These are phyloP conservation scores for Cudoniella acicularis DNA, from an alignment of 495 filamentous ascomycete genomes.

Conservation along the genomic window DNA sequence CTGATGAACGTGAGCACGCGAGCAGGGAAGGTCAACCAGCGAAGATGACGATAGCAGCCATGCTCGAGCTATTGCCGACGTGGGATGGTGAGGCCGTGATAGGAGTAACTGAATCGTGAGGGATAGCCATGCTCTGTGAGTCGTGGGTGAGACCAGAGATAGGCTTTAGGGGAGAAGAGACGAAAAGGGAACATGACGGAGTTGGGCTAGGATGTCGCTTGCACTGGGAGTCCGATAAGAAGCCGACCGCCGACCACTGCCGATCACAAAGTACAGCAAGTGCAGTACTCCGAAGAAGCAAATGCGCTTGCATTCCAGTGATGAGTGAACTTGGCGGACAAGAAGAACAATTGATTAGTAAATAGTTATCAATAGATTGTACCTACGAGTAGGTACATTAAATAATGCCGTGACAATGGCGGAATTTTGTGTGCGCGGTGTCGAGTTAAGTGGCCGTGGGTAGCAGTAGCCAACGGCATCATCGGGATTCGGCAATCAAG, in stretches of 20 bases:
- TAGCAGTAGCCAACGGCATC: too few relatives aligned
- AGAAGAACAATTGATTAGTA: not conserved
- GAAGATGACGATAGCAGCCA: not conserved
- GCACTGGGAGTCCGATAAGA: not conserved
- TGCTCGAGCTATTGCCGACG: not conserved
- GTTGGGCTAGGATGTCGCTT: not conserved
- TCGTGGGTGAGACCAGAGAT: not conserved
- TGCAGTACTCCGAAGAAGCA: too few relatives aligned
- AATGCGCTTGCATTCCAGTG: not conserved
- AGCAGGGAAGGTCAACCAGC: not conserved
- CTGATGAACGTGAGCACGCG: too few relatives aligned
- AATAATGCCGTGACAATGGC: too few relatives aligned
- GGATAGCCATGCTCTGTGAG: not conserved
- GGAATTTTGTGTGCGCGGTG: too few relatives aligned
- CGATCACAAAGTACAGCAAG: not conserved
- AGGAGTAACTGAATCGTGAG: not conserved
- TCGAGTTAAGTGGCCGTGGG: too few relatives aligned
- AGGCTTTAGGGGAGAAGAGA: not conserved
- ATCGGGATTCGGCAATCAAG: too few relatives aligned
- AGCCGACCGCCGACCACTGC: not conserved
- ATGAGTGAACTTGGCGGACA: not conserved
- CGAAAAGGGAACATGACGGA: too few relatives aligned
- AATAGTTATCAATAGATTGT: too few relatives aligned
- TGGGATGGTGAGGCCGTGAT: not conserved
- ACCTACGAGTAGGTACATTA: too few relatives aligned